Percentiles rank a stretch among this genome's conserved stretches.
phyloP scores from a whole-genome alignment of 441 rosid species.

The Kokia cookei region DNA sequence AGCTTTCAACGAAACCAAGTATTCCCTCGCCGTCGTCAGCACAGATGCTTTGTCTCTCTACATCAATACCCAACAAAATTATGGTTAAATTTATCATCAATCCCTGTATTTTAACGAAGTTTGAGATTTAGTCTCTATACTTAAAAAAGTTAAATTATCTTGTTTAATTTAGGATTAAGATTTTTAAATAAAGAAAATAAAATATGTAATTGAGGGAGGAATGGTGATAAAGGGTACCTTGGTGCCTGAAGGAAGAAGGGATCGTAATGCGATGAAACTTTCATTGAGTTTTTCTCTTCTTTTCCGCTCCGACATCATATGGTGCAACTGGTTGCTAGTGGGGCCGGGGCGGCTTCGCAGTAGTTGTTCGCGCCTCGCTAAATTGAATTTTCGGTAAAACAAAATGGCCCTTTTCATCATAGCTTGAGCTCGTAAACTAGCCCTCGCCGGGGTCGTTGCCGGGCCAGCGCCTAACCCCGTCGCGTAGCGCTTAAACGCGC shows the following conservation, averaged over 20 bases:
- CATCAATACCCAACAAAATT: not conserved
- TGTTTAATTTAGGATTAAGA: no score
- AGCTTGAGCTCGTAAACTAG: slow-evolving; percentile 16
- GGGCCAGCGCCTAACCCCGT: not conserved
- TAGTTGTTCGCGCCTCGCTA: slow-evolving; percentile 27
- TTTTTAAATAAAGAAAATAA: no score
- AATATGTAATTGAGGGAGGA: not conserved
- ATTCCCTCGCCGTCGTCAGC: slow-evolving; percentile 39
- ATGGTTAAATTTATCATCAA: no score
- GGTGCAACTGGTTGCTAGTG: slow-evolving; percentile 55
- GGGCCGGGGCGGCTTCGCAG: slow-evolving; percentile 33
- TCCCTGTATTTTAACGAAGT: no score
- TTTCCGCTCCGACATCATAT: slow-evolving; percentile 76
- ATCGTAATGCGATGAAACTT: slow-evolving; percentile 55
- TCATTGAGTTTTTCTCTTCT: slow-evolving; percentile 87
- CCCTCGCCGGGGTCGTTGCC: slow-evolving; percentile 5
- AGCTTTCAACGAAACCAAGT: slow-evolving; percentile 29
- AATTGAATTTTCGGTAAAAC: slow-evolving; percentile 34
- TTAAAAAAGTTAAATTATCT: no score
- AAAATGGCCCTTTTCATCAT: slow-evolving; percentile 45
- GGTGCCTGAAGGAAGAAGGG: slow-evolving; percentile 72
- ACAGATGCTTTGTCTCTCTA: slow-evolving; percentile 73
- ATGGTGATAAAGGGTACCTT: slow-evolving; percentile 33
- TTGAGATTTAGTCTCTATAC: no score
- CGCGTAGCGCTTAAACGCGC: slow-evolving; percentile 40